Percentiles rank a stretch among this genome's conserved stretches.
Conservation (phyloP, 1,284 basidiomycete genomes). For the Fistulinella staudtii region DNA sequence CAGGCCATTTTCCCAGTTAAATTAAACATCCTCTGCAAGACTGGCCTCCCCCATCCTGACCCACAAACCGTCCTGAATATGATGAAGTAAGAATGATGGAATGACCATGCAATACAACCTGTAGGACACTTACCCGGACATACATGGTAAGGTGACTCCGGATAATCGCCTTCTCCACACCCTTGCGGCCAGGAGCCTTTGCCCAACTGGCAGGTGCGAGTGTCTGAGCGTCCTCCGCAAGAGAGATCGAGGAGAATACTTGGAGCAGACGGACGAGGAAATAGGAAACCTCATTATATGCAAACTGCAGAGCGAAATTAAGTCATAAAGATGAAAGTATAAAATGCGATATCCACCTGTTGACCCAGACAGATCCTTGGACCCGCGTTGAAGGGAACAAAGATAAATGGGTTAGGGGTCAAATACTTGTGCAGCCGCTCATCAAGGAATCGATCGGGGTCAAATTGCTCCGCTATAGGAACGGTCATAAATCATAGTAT, state of each 20-base stretch:
- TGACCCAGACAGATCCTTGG: slow-evolving; percentile 48
- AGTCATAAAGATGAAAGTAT: neutral
- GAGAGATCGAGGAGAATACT: slow-evolving; percentile 31
- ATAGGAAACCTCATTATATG: slow-evolving; percentile 42
- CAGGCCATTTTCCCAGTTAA: neutral
- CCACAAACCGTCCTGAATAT: slow-evolving; percentile 16
- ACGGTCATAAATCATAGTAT: neutral
- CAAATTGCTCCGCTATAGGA: slow-evolving; percentile 33
- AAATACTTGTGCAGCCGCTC: slow-evolving; percentile 30
- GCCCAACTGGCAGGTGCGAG: slow-evolving; percentile 32
- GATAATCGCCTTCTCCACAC: slow-evolving; percentile 31
- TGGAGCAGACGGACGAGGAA: slow-evolving; percentile 42
- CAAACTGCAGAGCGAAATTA: slow-evolving; percentile 30
- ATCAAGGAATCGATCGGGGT: slow-evolving; percentile 40
- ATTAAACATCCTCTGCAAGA: neutral
- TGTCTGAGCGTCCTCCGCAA: slow-evolving; percentile 39
- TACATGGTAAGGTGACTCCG: slow-evolving; percentile 53
- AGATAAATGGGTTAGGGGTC: slow-evolving; percentile 37
- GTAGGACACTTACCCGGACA: slow-evolving; percentile 26
- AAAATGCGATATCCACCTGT: slow-evolving; percentile 29
- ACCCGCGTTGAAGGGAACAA: slow-evolving; percentile 40
- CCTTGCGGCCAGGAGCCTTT: slow-evolving; percentile 18
- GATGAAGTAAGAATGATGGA: neutral
- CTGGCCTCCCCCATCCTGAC: slow-evolving; percentile 16
- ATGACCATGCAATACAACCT: neutral